Conservation (phyloP, 2,329 filamentous ascomycete species). For the Didymella glomerata region DNA sequence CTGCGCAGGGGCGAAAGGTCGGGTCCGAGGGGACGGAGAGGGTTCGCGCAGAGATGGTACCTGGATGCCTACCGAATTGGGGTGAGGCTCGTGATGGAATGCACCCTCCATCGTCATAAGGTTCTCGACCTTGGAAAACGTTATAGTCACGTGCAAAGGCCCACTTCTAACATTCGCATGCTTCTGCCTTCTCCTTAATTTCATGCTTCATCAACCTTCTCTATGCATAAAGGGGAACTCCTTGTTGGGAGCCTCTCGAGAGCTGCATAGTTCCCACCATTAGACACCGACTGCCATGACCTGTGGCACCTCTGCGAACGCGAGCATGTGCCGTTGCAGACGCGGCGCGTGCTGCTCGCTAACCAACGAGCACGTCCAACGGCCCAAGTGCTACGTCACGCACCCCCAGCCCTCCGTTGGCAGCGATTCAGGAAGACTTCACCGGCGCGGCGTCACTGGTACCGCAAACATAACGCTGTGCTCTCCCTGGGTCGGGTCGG, state of each 20-base stretch:
- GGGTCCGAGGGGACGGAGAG: conserved; percentile 14
- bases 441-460: conserved; percentile 7
- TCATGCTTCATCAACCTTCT: conserved; percentile 22
- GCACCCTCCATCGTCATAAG: conserved; percentile 36
- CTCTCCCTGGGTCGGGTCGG: conserved; percentile 12
- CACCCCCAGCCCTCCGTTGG: conserved; percentile 8
- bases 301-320: conserved; percentile 2
- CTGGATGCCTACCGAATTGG: conserved; percentile 24
- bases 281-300: background rate
- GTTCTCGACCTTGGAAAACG: conserved; percentile 12
- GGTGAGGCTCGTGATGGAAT: conserved; percentile 37
- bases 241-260: background rate
- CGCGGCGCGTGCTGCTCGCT: conserved; percentile 20
- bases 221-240: conserved; percentile 36
- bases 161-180: conserved; percentile 9
- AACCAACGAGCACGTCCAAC: conserved; percentile 10
- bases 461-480: conserved; percentile 7
- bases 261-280: background rate
- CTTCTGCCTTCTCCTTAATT: conserved; percentile 35
- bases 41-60: conserved; percentile 13
- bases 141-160: conserved; percentile 13
- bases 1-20: conserved; percentile 21
- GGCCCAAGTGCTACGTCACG: conserved; percentile 17
- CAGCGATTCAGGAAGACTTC: background rate
- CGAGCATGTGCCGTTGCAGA: conserved; percentile 3